A percentile compares a stretch with the other conserved stretches of the same genome.
phyloP scores from a whole-genome alignment of 1,284 basidiomycete genomes.

The Sanghuangporus sanghuang region DNA sequence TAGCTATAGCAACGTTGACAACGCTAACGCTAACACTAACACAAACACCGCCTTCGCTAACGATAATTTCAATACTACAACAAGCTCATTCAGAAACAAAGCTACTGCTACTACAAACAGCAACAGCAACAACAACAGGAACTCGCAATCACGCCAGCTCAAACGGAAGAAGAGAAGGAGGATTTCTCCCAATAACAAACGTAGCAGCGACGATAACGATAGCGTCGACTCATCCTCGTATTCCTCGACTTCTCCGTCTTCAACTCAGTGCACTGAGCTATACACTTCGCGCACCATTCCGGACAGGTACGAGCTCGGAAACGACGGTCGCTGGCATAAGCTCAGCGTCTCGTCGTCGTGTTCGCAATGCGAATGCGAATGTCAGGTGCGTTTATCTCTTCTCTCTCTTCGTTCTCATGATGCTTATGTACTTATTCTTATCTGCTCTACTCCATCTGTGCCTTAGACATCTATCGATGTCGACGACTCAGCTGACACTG shows the following conservation, averaged over 20 bases:
- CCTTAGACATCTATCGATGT: slow-evolving; percentile 9
- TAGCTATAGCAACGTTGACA: no score
- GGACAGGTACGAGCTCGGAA: slow-evolving; percentile 47
- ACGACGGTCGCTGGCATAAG: slow-evolving; percentile 60
- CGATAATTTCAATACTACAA: no score
- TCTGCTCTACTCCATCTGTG: background rate
- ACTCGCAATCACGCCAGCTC: background rate
- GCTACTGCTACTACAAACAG: background rate
- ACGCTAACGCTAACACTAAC: no score
- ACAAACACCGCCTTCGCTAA: no score
- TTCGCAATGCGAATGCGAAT: slow-evolving; percentile 45
- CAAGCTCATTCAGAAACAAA: no score
- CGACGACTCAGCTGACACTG: background rate
- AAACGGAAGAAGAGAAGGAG: no score
- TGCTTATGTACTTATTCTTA: slow-evolving; percentile 9
- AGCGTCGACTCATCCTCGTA: background rate
- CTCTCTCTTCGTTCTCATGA: background rate
- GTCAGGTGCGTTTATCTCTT: slow-evolving; percentile 25
- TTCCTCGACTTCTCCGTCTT: background rate
- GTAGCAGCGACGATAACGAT: background rate
- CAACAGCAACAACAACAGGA: background rate
- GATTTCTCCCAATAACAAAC: background rate
- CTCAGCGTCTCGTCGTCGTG: slow-evolving; percentile 54
- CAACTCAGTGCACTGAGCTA: background rate
- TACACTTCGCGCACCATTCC: slow-evolving; percentile 34